phyloP scores from a whole-genome alignment of 2,329 filamentous ascomycete genomes.

The Dactylella cylindrospora region DNA sequence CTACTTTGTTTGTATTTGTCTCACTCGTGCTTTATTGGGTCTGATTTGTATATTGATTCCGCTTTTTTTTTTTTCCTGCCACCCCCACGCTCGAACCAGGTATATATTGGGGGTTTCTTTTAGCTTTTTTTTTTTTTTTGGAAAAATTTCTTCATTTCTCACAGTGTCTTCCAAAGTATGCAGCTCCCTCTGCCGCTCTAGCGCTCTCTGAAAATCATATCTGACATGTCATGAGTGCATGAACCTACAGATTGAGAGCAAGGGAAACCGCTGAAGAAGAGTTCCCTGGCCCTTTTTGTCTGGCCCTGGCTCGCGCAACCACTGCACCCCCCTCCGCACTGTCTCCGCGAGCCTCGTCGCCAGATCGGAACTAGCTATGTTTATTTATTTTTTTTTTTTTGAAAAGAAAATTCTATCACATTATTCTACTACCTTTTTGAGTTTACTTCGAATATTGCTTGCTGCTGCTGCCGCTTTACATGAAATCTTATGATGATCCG shows the following conservation, averaged over 20 bases:
- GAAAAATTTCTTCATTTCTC: too few species aligned
- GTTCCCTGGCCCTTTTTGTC: too few species aligned
- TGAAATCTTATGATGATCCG: too few species aligned
- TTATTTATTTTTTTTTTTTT: too few species aligned
- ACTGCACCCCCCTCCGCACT: too few species aligned
- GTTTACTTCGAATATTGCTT: too few species aligned
- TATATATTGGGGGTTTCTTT: slow-evolving; percentile 7
- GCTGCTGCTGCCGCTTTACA: too few species aligned
- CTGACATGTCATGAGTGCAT: slow-evolving; percentile 1
- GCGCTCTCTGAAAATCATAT: neutral
- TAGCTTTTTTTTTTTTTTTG: too few species aligned
- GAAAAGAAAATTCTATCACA: too few species aligned
- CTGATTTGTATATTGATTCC: slow-evolving; percentile 6
- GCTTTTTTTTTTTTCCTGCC: neutral
- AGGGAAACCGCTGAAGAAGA: too few species aligned
- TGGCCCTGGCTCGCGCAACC: slow-evolving; percentile 15
- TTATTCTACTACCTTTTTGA: too few species aligned
- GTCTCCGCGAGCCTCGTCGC: slow-evolving; percentile 21
- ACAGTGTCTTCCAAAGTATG: neutral
- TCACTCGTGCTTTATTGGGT: slow-evolving; percentile 6
- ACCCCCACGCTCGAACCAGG: slow-evolving; percentile 6
- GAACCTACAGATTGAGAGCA: too few species aligned
- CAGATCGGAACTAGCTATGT: slow-evolving; percentile 19
- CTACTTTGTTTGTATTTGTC: slow-evolving; percentile 6
- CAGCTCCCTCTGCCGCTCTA: slow-evolving; percentile 1